Base-by-base conservation (phyloP, 345 rosid species). In the Arabis hirsuta region DNA sequence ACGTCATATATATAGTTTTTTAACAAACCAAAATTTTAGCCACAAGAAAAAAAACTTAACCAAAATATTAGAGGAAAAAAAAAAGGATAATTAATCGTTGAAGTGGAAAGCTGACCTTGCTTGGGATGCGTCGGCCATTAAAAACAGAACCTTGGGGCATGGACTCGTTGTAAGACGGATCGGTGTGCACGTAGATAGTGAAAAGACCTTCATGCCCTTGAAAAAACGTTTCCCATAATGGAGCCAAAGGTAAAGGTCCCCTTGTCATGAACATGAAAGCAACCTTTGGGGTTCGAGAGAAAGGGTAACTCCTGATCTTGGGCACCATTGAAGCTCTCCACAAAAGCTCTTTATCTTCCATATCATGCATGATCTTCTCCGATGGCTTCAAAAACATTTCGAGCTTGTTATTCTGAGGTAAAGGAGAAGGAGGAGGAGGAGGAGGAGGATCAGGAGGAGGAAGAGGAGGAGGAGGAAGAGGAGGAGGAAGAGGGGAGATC, bases 211-310 rank as follows among this genome's bases (percentile, higher is more conserved):
- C 69, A 60, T 88, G 64, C 0, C 96, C 93, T 64, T 74, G 57
- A 76, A 92, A 92, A 80, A 90, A 92, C 60, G 50, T 81, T 67
- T 90, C 98, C 96, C 98, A 92, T 57, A 92, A 55, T 11, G 93
- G 89, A 80, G 91, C 91, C 81, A 92, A 71, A 31, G 85, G 57
- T 77, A 92, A 86, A 19, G 87, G 86, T 14, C 96, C 96, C 54
- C 81, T 84, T 1, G 86, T 84, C 83, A 92, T 77, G 84, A 90
- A 92, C 98, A 90, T 39, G 84, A 90, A 92, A 3, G 96, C 98
- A 48, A 92, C 86, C 55, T 87, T 90, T 1, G 86, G 98, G 43
- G 79, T 79, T 61, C 87, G 74, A n/a, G 80, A 39, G 60, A 76
- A 84, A 42, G 91, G 96, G 69, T 69, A 80, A 22, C 47, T 31